Base-by-base conservation (phyloP, 2,329 filamentous ascomycete species). In the Taxawa tesnikishii region DNA sequence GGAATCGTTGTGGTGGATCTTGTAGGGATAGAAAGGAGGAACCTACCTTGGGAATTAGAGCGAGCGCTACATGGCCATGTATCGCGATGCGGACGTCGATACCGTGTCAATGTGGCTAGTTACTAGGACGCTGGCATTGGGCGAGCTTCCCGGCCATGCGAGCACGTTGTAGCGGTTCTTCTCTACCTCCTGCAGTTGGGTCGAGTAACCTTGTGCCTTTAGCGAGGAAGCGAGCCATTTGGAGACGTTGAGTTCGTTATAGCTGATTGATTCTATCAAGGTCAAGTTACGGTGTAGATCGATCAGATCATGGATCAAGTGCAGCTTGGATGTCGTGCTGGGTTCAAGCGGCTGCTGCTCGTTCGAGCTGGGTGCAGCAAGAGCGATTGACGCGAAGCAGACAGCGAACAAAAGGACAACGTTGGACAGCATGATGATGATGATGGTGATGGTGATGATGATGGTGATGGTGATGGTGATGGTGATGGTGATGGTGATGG, bases 91-190 rank as follows among this genome's bases (percentile, higher is more conserved):
- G 6, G 11, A 11, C 11, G 14, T 21, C 31, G 46, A 62, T 25
- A 73, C 73, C 3, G 71, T 75, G 47, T 94, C 87, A 46, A 93
- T 88, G 53, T 94, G 85, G 35, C 79, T 85, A 2, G 76, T 76
- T 2, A 87, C 56, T n/a, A 84, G 60, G 8, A 83, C 62, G 19
- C 66, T 67, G 2, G 75, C 69, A 7, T 66, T 58, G 23, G 66
- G 62, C 11, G 57, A 54, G 28, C 56, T 51, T 15, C 58, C 58
- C 2, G 62, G 56, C 38, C 71, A 84, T 2, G 85, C 85, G 25
- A 87, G 62, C 29, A 94, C 65, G 47, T 94, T 94, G 63, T 79
- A 85, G 26, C 80, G 68, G 15, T 39, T 34, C 24, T 58, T 41
- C 33, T 58, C 53, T 32, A 60, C 51, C 50, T 63, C 49, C 45